Percentiles rank a stretch among this genome's conserved stretches.
phyloP scores from a whole-genome alignment of 2,329 filamentous ascomycete genomes.

The Cercospora citrullina region DNA sequence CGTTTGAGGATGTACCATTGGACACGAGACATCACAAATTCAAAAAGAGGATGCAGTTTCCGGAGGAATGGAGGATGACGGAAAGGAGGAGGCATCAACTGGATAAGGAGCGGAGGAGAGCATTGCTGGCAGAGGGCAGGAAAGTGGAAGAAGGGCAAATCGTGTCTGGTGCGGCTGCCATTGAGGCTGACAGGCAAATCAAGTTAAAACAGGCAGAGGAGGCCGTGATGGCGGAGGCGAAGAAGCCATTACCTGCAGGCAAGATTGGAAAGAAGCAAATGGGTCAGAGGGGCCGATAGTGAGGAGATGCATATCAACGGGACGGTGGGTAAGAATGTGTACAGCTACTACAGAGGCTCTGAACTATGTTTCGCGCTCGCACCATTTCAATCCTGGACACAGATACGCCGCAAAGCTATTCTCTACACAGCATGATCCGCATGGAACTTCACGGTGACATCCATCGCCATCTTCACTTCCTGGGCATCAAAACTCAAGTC shows the following conservation, averaged over 20 bases:
- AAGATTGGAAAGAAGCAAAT: conserved; percentile 37
- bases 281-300: conserved; percentile 26
- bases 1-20: conserved; percentile 84
- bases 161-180: conserved; percentile 33
- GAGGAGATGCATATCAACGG: neutral
- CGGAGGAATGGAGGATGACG: conserved; percentile 79
- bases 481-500: conserved; percentile 29
- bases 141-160: conserved; percentile 53
- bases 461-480: conserved; percentile 28
- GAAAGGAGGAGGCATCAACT: conserved; percentile 66
- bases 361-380: neutral
- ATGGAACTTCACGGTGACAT: conserved; percentile 28
- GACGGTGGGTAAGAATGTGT: neutral
- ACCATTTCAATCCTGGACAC: neutral
- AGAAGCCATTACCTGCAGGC: conserved; percentile 32
- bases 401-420: neutral
- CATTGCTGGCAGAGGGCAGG: conserved; percentile 56
- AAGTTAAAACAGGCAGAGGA: conserved; percentile 31
- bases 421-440: conserved; percentile 20
- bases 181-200: conserved; percentile 33
- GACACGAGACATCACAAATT: conserved; percentile 81
- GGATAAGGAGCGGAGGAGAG: conserved; percentile 57
- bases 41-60: conserved; percentile 70
- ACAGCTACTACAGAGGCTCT: conserved; percentile 3
- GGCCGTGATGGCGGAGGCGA: conserved; percentile 37